Base-by-base conservation (phyloP, 192 early-diverging fungal species). In the Funneliformis mosseae region DNA sequence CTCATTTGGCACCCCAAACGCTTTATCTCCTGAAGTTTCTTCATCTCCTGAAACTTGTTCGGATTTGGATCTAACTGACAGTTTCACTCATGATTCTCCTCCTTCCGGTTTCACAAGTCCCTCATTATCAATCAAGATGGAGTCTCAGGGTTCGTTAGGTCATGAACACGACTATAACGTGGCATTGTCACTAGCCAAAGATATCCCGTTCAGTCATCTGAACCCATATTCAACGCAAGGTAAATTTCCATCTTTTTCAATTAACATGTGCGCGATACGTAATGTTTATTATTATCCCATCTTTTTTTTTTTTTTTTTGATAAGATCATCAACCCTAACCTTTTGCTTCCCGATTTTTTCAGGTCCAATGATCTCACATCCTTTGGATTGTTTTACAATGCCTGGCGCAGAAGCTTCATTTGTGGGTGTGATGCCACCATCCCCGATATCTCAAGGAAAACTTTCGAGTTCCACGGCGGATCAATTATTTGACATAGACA, bases 161-260 rank as follows among this genome's bases (percentile, higher is more conserved):
- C 41, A 43, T 41, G 68, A 77, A 23, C 33, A 77, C 33, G 76
- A 77, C 28, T 77, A 77, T 77, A 77, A 64, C 46, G 42, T 77
- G 3, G 76, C 76, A 23, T 61, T 77, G 42, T 23, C 76, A 23
- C 45, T 77, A 38, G 62, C 76, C n/a, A 77, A 77, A 66, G 76
- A 77, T 43, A 64, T 77, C n/a, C 42, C 76, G 25, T 66, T 77
- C 5, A 12, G 33, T 62, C 62, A 63, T 66, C 66, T 77, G 7
- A 33, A 33, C 23, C 46, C 62, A 12, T 77, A 77, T 77, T 23
- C 76, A n/a, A 45, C 48, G 33, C 33, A 42, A 62, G 41, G 41
- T 62, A 64, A n/a, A 27, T 64, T 77, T 10, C 18, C 21, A 3
- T 45, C 5, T 77, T 45, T 12, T n/a, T 23, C 11, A 55, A 28